Evolutionary conservation across 2,329 filamentous ascomycete genomes (phyloP), one percentile per base, ranked within the genome.

Genomic region (Colletotrichum endophyticum): DNA sequence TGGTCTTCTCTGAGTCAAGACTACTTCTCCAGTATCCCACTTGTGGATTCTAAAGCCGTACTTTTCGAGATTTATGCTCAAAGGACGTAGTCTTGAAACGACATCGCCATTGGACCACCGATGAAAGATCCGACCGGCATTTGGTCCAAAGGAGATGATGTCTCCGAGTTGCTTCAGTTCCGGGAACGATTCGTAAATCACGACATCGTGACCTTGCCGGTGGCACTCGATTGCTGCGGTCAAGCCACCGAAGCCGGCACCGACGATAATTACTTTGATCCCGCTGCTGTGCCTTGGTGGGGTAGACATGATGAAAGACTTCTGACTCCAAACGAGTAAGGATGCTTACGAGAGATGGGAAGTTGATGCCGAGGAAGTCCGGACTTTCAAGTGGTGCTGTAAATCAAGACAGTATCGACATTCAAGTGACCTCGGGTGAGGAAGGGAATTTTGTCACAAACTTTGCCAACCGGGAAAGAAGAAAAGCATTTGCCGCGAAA

Each of bases 41-140:
- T 92, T 92, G 82, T 92, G 91, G 72, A 92, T 92, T 64, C 89
- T 89, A 83, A 92, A 93, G 57, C 91, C 91, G 75, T 92, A 89
- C 0, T 83, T 79, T 1, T 62, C 59, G 19, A 62, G 59, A 5
- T 62, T 32, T 6, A 62, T 62, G 59, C 59, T 62, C n/a, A 62
- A 32, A 1, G 59, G 59, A 4, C 59, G 30, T 0, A 62, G 19
- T 2, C 7, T 62, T 30, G 30, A 8, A 84, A 81, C 64, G 12
- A 92, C 85, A 39, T 84, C 81, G 36, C 90, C 89, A 32, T 88
- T 81, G 1, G 84, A 85, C 91, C 92, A 94, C 5, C 91, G 88
- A 69, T 89, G 81, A 79, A 92, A 92, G 78, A 93, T 92, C 56
- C 91, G 89, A 1, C 91, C 90, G 15, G 87, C 90, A 78, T 93